A percentile compares a stretch with the other conserved stretches of the same genome.
These are phyloP conservation scores for Glycine latifolia DNA, from an alignment of 306 rosid genomes.

Conservation along the genomic window DNA sequence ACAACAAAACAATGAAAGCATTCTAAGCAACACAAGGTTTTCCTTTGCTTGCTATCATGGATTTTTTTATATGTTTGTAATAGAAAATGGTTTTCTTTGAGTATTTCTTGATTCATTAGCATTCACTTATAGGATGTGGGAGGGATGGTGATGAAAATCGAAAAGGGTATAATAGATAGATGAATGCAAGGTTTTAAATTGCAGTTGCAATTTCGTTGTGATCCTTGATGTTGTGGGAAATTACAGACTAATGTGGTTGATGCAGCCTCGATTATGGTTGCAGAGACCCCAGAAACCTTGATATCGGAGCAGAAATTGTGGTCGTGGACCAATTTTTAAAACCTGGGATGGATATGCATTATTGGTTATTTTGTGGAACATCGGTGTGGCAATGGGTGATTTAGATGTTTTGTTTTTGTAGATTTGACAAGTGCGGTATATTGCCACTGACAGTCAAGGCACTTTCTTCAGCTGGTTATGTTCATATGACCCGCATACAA, in stretches of 20 bases:
- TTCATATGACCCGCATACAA: slow-evolving; percentile 82
- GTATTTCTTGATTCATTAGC: slow-evolving; percentile 8
- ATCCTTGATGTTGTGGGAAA: too few relatives aligned
- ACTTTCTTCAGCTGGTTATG: slow-evolving; percentile 77
- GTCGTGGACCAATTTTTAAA: neutral
- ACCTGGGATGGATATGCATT: slow-evolving; percentile 24
- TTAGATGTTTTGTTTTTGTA: slow-evolving; percentile 47
- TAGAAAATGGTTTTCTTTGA: neutral
- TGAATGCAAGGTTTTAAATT: neutral
- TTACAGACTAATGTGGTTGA: too few relatives aligned
- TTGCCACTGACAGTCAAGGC: slow-evolving; percentile 83
- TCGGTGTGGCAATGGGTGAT: slow-evolving; percentile 23
- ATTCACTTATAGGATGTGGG: neutral
- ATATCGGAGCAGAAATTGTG: too few relatives aligned
- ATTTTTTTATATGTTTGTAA: neutral
- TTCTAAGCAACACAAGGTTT: slow-evolving; percentile 76
- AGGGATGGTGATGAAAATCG: neutral
- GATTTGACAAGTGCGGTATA: slow-evolving; percentile 86
- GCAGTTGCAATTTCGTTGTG: too few relatives aligned
- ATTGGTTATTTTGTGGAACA: slow-evolving; percentile 7
- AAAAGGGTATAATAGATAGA: neutral
- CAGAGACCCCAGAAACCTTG: too few relatives aligned
- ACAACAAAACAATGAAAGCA: slow-evolving; percentile 45
- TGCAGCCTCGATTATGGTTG: too few relatives aligned
- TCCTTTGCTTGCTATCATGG: neutral